Evolutionary conservation across 2,329 filamentous ascomycete genomes (phyloP).

Genomic region (Cercospora sp.): DNA sequence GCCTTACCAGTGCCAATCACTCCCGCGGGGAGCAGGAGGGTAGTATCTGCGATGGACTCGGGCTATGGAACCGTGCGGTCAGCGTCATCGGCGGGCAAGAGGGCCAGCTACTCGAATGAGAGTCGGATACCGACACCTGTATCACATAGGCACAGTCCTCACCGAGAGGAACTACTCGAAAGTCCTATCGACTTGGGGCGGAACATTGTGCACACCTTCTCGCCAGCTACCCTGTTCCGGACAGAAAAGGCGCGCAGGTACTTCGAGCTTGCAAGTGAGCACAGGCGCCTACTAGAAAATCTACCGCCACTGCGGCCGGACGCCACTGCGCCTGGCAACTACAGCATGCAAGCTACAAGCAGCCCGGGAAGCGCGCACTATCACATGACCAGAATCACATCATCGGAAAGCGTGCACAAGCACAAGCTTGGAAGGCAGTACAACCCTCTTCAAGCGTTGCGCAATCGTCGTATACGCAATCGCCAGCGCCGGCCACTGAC

Average conservation of each 20-base stretch:
- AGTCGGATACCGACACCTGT: slow-evolving; percentile 12
- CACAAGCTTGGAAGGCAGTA: slow-evolving; percentile 67
- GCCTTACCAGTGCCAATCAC: slow-evolving; percentile 54
- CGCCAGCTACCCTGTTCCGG: slow-evolving; percentile 75
- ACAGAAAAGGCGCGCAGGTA: slow-evolving; percentile 82
- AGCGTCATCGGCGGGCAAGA: slow-evolving; percentile 54
- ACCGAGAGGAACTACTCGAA: slow-evolving; percentile 11
- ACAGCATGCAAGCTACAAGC: slow-evolving; percentile 42
- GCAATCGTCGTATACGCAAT: slow-evolving; percentile 82
- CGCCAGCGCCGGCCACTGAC: slow-evolving; percentile 75
- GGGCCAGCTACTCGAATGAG: slow-evolving; percentile 19
- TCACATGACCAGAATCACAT: slow-evolving; percentile 42
- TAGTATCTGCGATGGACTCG: slow-evolving; percentile 45
- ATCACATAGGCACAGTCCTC: slow-evolving; percentile 17
- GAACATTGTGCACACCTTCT: slow-evolving; percentile 67
- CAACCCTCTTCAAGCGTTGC: slow-evolving; percentile 88
- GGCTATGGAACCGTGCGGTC: slow-evolving; percentile 39
- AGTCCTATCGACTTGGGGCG: slow-evolving; percentile 7
- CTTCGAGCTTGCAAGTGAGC: slow-evolving; percentile 82
- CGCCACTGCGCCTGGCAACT: slow-evolving; percentile 45
- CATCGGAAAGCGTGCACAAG: slow-evolving; percentile 39
- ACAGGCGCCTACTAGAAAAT: slow-evolving; percentile 74
- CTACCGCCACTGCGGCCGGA: slow-evolving; percentile 69
- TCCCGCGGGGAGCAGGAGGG: slow-evolving; percentile 52
- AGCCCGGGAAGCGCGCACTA: slow-evolving; percentile 45